These are phyloP conservation scores for Kwoniella dendrophila DNA, from an alignment of 768 basidiomycete genomes.

Conservation along the genomic window DNA sequence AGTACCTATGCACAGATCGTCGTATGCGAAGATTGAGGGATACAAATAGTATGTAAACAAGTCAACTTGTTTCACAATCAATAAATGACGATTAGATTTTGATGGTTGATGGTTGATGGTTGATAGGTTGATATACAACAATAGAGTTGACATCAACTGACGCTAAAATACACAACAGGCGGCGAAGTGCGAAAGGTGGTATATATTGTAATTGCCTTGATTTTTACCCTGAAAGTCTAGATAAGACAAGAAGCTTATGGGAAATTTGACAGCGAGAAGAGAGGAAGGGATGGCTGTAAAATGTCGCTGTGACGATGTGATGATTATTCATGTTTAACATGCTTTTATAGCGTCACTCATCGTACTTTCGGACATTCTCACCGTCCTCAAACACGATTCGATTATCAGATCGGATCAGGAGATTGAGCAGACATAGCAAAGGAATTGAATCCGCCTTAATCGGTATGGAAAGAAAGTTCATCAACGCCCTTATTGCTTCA, in stretches of 20 bases:
- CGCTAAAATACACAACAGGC: background rate
- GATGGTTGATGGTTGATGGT: background rate
- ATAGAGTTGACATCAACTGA: too few relatives aligned
- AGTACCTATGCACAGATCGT: too few relatives aligned
- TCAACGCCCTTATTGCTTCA: background rate
- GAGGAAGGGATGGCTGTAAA: too few relatives aligned
- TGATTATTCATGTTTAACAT: too few relatives aligned
- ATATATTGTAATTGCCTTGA: background rate
- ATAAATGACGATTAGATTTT: background rate
- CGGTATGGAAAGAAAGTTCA: too few relatives aligned
- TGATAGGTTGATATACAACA: too few relatives aligned
- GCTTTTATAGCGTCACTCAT: too few relatives aligned
- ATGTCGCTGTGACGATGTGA: background rate
- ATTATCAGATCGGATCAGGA: background rate
- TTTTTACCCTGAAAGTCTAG: constrained; percentile 4
- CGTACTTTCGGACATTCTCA: too few relatives aligned
- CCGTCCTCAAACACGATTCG: background rate
- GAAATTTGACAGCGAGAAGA: background rate
- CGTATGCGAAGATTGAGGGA: too few relatives aligned
- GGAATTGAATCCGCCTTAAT: background rate
- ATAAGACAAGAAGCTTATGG: constrained; percentile 8
- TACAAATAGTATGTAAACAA: background rate
- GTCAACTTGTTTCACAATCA: background rate
- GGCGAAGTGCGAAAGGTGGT: constrained; percentile 5
- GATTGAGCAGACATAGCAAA: background rate